These are phyloP conservation scores for Euptelea pleiosperma DNA, from an alignment of 164 flowering plant species.

Conservation along the genomic window DNA sequence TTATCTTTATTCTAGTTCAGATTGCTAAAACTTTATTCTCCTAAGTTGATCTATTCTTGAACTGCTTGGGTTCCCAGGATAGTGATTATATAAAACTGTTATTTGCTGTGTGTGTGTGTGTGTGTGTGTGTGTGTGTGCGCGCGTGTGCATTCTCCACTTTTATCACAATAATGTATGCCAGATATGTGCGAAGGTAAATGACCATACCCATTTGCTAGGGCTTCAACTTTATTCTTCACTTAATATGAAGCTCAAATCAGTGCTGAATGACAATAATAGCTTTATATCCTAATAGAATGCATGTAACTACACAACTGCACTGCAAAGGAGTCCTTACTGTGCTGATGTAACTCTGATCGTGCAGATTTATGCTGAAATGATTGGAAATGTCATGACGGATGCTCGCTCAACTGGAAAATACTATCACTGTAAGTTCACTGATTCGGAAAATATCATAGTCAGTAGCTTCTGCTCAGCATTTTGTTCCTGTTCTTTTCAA, in stretches of 20 bases:
- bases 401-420: conserved; percentile 99
- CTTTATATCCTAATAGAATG: not conserved
- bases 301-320: not conserved
- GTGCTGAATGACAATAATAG: too few relatives aligned
- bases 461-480: not conserved
- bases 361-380: conserved; percentile 98
- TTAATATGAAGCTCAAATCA: too few relatives aligned
- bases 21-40: not conserved
- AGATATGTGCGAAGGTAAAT: not conserved
- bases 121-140: too few relatives aligned
- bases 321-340: not conserved
- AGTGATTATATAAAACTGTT: too few relatives aligned
- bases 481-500: not conserved
- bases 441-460: not conserved
- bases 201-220: not conserved
- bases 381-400: conserved; percentile 99
- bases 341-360: conserved; percentile 2
- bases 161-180: not conserved
- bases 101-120: too few relatives aligned
- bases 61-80: not conserved
- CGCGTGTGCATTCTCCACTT: not conserved
- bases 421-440: conserved; percentile 87
- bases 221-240: too few relatives aligned
- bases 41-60: not conserved
- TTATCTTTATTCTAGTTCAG: too few relatives aligned